Evolutionary conservation across 805 yeast genomes (phyloP), one percentile per base, ranked within the genome.

Genomic region (Ogataea populi-albae): DNA sequence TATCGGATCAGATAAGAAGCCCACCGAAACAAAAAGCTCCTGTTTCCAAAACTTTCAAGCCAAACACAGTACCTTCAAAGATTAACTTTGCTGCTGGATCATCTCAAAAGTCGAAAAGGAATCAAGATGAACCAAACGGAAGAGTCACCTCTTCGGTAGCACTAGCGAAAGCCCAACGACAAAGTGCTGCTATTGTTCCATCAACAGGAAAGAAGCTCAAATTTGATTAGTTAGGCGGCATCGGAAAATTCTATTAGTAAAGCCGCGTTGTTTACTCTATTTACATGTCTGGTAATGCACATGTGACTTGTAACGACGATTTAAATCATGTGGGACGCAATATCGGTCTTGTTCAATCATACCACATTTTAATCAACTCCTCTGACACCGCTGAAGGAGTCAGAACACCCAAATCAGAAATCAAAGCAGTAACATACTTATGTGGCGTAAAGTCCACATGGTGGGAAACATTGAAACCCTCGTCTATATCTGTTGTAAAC

Each of bases 381-480:
- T 93, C 98, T n/a, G 95, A 83, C 15, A 93, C 98, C 0, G 98
- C 98, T 41, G 95, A 83, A 9, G 98, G 96, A 5, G 99, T 93
- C 48, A 93, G 71, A 1, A 93, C 97, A 12, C 99, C 99, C 45
- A 93, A 69, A 59, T 93, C 99, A 3, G 98, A 91, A 41, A 93
- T 87, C 47, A 93, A 72, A 3, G 98, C 98, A 3, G 98, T 93
- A 35, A 93, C 85, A 54, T 81, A 87, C 50, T 89, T 91, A 62
- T 93, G 96, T 9, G 97, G 95, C 0, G 99, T 93, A 64, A 88
- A 94, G 61, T 93, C 99, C 32, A 88, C 76, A 33, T 69, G 66
- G 15, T 88, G 87, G 33, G 65, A 50, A 16, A 64, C 56, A n/a
- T 65, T 54, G 27, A 56, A 44, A 17, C 64, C 66, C 26, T 56